Base-by-base conservation (phyloP, 2,329 filamentous ascomycete species). In the Verruconis gallopava region DNA sequence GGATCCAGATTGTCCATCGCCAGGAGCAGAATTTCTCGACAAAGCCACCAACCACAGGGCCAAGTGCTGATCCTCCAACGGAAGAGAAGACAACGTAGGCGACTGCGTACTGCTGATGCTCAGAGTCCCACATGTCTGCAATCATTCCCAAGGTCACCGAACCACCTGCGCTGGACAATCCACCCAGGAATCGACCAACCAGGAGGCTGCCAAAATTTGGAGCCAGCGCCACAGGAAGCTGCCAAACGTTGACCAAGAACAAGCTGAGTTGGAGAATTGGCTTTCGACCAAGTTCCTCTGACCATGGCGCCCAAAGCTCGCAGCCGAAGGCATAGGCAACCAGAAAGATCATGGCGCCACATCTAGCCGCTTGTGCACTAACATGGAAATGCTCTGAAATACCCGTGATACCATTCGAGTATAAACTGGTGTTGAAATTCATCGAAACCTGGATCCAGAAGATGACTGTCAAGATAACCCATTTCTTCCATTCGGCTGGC, bases 1-100 rank as follows among this genome's bases (percentile, higher is more conserved):
- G 82, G 46, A 91, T 81, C 84, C 85, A 91, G 56, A 89, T 86
- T 42, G 70, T 76, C 80, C 80, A 88, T 14, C 69, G 51, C 2
- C 76, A 68, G 14, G 15, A 3, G 0, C 83, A 66, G 49, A 75
- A 76, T 21, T 73, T 59, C 56, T 86, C 73, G 15, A 79, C 73
- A 52, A 88, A 86, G 1, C 81, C 82, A 35, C 21, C 19, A 14
- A 85, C 70, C 32, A 88, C 79, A 6, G 82, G 82, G 0, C 82
- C 83, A 2, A 88, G 67, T 5, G 85, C 75, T 0, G 81, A 85
- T 9, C 82, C 83, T 18, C 77, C 81, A 13, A 88, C 82, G 0
- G 82, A 86, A 0, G 81, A 85, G 52, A 88, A 85, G 38, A 86
- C 81, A 47, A 80, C 71, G 48, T 32, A 77, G 0, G 72, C 71